A percentile compares a stretch with the other conserved stretches of the same genome.
These are phyloP conservation scores for Hypoxylon cercidicola DNA, from an alignment of 495 filamentous ascomycete genomes.

Conservation along the genomic window DNA sequence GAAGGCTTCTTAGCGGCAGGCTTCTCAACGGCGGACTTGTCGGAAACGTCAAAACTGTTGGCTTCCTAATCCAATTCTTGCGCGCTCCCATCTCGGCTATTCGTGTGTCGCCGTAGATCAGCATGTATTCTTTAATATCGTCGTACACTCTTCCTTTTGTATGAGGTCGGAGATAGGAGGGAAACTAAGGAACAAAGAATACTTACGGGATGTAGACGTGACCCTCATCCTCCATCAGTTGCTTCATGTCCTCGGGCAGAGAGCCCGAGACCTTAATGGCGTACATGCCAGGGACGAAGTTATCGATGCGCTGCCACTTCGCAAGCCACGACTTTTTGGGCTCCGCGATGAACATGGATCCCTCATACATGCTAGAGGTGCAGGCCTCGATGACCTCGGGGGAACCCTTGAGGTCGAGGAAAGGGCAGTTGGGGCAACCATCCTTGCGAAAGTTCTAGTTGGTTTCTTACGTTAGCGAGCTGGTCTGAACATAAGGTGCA, in stretches of 20 bases:
- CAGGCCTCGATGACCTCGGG: slow-evolving; percentile 86
- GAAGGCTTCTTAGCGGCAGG: too few species aligned
- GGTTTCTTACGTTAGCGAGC: too few species aligned
- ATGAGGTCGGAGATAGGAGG: neutral
- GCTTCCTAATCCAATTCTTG: slow-evolving; percentile 25
- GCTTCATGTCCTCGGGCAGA: slow-evolving; percentile 70
- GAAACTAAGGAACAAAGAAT: neutral
- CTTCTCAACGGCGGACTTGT: too few species aligned
- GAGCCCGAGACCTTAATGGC: slow-evolving; percentile 89
- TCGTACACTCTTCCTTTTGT: neutral
- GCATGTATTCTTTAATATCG: neutral
- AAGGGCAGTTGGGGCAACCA: slow-evolving; percentile 95
- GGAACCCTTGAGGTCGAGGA: slow-evolving; percentile 82
- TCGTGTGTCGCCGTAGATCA: neutral
- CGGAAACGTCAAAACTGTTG: neutral
- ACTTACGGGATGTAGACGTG: slow-evolving; percentile 74
- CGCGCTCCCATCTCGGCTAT: slow-evolving; percentile 29
- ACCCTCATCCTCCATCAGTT: slow-evolving; percentile 71
- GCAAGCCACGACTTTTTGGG: slow-evolving; percentile 88
- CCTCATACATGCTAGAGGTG: slow-evolving; percentile 95
- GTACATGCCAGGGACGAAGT: slow-evolving; percentile 87
- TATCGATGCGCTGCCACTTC: slow-evolving; percentile 91
- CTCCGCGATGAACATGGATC: slow-evolving; percentile 82
- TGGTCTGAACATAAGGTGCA: too few species aligned
- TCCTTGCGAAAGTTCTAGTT: slow-evolving; percentile 78